Base-by-base conservation (phyloP, 495 filamentous ascomycete genomes). In the Hypomontagnella monticulosa region DNA sequence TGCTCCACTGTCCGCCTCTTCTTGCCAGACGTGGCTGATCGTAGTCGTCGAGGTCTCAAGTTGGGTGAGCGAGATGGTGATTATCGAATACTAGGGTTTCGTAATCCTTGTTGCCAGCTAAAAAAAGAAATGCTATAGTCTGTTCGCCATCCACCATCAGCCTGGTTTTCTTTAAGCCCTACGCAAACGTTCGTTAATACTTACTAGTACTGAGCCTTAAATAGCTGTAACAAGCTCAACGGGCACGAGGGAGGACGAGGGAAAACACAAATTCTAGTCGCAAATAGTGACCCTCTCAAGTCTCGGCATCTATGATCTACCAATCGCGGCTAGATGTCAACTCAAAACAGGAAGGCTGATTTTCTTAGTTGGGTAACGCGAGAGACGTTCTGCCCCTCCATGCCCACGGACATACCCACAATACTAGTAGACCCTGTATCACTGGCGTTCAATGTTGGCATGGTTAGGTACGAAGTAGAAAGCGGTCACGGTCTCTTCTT, bases 61-160 rank as follows among this genome's bases (percentile, higher is more conserved):
- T 67, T 57, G 46, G 52, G 47, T 48, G 61, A 44, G 55, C 61
- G 63, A 68, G 47, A 52, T 49, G 33, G 37, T 55, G 44, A 53
- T 27, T 43, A 54, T 44, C 51, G 62, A 61, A 64, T 61, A 61
- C 47, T 61, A 58, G 52, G 57, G 71, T 73, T 71, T 71, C 69
- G 71, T 61, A 30, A 73, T 71, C 69, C 71, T 53, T 69, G 69
- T 27, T 37, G 16, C 18, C 43, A 61, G 57, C 65, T 68, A 59
- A 66, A 73, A 71, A 68, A 71, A 64, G 65, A 47, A 47, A 27
- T 49, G 41, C 42, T 43, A 51, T 57, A 66, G 59, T 59, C 55
- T 58, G 66, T 57, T 63, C 69, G 59, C 62, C 18, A 36, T 52
- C 50, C 56, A 32, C 32, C 59, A 23, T 59, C 44, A 51, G 56